Conservation (phyloP, 148 eudicot species). For the Rhododendron molle region DNA sequence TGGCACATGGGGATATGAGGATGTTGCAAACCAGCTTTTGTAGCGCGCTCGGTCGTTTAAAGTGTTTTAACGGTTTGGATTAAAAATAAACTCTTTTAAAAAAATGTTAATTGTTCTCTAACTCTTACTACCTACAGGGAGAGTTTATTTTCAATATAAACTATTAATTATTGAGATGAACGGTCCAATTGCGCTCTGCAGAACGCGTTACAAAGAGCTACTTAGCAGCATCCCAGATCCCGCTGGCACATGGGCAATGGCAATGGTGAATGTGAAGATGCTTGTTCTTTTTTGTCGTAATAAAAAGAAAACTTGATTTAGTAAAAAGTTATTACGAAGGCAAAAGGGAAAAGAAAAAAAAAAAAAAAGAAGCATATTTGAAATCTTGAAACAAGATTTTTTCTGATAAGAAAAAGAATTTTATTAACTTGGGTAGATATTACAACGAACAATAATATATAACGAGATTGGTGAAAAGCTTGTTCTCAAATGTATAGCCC, state of each 20-base stretch:
- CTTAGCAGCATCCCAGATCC: too few species aligned
- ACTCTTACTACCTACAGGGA: too few species aligned
- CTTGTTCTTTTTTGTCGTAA: not conserved
- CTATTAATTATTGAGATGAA: too few species aligned
- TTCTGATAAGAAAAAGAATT: not conserved
- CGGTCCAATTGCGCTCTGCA: too few species aligned
- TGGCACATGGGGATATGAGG: constrained; percentile 18
- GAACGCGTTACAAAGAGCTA: too few species aligned
- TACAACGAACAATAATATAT: not conserved
- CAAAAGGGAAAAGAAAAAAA: not conserved
- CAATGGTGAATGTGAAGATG: constrained; percentile 14
- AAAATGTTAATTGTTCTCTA: too few species aligned
- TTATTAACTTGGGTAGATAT: not conserved
- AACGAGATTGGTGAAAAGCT: not conserved
- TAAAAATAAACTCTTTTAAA: too few species aligned
- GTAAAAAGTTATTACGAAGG: not conserved
- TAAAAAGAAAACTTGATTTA: not conserved
- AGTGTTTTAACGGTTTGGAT: too few species aligned
- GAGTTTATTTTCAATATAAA: too few species aligned
- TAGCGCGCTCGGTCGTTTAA: too few species aligned
- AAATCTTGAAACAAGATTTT: constrained; percentile 13
- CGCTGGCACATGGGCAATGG: not conserved
- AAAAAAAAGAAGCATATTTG: not conserved
- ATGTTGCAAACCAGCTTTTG: too few species aligned
- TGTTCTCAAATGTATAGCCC: not conserved